Evolutionary conservation across 148 eudicot genomes (phyloP).

Genomic region (Linanthus parryae): DNA sequence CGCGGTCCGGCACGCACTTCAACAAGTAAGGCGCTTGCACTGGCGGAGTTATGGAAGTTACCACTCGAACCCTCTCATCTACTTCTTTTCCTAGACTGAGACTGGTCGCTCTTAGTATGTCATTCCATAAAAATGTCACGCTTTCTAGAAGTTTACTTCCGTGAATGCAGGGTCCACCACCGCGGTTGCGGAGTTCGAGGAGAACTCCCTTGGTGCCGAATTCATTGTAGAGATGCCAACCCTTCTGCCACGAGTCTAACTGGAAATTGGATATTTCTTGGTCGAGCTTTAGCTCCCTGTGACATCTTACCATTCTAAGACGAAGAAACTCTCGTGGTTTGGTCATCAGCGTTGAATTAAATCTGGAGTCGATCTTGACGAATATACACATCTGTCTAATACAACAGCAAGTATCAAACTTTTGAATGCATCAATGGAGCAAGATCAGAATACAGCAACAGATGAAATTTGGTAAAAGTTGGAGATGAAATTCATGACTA

Average conservation of each 20-base stretch:
- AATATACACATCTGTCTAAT: constrained; percentile 52
- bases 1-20: constrained; percentile 88
- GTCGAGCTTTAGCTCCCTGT: constrained; percentile 71
- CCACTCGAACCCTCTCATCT: constrained; percentile 38
- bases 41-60: constrained; percentile 84
- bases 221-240: constrained; percentile 72
- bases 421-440: no score
- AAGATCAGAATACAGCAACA: no score
- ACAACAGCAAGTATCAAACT: constrained; percentile 10
- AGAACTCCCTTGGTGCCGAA: constrained; percentile 72
- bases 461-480: no score
- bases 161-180: constrained; percentile 53
- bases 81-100: constrained; percentile 48
- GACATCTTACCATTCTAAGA: constrained; percentile 49
- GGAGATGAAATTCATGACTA: no score
- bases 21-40: constrained; percentile 81
- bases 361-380: constrained; percentile 38
- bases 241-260: constrained; percentile 53
- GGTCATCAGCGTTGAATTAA: constrained; percentile 22
- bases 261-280: constrained; percentile 30
- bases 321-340: constrained; percentile 48
- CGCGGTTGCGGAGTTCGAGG: constrained; percentile 56
- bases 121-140: constrained; percentile 61
- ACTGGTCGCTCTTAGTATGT: constrained; percentile 70
- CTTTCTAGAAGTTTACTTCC: constrained; percentile 55